Base-by-base conservation (phyloP, 352 stramenopile genomes). In the Phytophthora citrophthora region DNA sequence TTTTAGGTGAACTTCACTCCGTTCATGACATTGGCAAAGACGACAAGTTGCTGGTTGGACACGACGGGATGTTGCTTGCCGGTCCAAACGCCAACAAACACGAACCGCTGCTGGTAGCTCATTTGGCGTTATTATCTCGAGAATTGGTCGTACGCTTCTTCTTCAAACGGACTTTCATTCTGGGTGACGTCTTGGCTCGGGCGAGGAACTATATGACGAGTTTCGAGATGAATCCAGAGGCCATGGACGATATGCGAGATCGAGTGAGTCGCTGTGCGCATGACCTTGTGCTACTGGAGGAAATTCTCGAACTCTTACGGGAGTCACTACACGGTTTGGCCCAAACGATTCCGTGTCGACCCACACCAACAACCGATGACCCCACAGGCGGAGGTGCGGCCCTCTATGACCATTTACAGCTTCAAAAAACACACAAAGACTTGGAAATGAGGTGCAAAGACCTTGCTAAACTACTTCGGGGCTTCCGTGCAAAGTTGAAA, bases 91-190 rank as follows among this genome's bases (percentile, higher is more conserved):
- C 89, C 13, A 87, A 94, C 16, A 83, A 97, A 64, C 93, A 98
- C 55, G 96, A 99, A 63, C 92, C 92, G 6, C 58, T 99, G 11
- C 78, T 99, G 20, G 92, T 97, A 61, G 84, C 89, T n/a, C 98
- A 98, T 64, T 77, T 98, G 38, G 73, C 91, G 55, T 89, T 98
- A 54, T 79, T 96, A n/a, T 96, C 91, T 12, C 83, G 96, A 16
- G 90, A 98, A 64, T 77, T 98, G 15, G 97, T 99, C 51, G 68
- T 97, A 39, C 81, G 96, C 58, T 98, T 98, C 73, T 98, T 97
- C 66, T 98, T 98, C 72, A 97, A 97, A 58, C 83, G 97, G 12
- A 93, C 98, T 16, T 99, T 98, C 74, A 98, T 99, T 44, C 73
- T 99, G 10, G 96, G 94, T 48, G 96, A 98, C 64, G 89, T 98